Evolutionary conservation across 2,329 filamentous ascomycete species (phyloP).

Genomic region (Taxawa tesnikishii): DNA sequence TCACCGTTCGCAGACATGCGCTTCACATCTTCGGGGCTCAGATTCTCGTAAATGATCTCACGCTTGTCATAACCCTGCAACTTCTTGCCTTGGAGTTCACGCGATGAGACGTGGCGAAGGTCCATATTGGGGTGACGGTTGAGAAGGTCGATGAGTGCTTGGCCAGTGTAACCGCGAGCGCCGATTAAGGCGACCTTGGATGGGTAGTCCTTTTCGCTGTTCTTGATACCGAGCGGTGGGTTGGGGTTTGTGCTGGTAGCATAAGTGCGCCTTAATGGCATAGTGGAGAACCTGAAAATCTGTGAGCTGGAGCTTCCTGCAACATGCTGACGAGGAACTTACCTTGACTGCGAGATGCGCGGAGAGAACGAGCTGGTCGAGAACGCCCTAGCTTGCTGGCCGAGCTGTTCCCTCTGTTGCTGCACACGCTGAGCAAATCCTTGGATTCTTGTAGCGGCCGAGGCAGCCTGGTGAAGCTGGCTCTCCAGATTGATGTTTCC

Average conservation of each 20-base stretch:
- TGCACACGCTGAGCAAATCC: slow-evolving; percentile 32
- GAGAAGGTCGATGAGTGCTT: slow-evolving; percentile 76
- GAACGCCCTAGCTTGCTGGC: slow-evolving; percentile 54
- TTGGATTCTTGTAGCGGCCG: slow-evolving; percentile 51
- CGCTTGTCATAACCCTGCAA: slow-evolving; percentile 85
- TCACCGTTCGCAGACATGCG: slow-evolving; percentile 73
- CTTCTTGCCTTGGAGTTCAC: slow-evolving; percentile 77
- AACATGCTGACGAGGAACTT: background rate
- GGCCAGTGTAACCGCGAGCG: slow-evolving; percentile 86
- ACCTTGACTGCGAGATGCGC: slow-evolving; percentile 6
- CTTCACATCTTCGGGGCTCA: slow-evolving; percentile 74
- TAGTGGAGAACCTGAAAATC: slow-evolving; percentile 13
- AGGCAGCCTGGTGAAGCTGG: slow-evolving; percentile 67
- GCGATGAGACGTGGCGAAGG: slow-evolving; percentile 80
- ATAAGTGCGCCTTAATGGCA: slow-evolving; percentile 33
- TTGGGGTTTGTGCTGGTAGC: slow-evolving; percentile 70
- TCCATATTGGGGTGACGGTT: slow-evolving; percentile 85
- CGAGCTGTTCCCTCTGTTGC: slow-evolving; percentile 10
- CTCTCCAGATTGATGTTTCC: slow-evolving; percentile 80
- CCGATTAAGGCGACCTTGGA: slow-evolving; percentile 79
- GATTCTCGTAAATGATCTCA: slow-evolving; percentile 83
- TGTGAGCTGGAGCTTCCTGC: background rate
- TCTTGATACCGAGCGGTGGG: slow-evolving; percentile 78
- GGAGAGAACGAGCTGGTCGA: slow-evolving; percentile 41
- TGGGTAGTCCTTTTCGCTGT: slow-evolving; percentile 67